A percentile compares a stretch with the other conserved stretches of the same genome.
These are phyloP conservation scores for Candida insectalens DNA, from an alignment of 805 yeast genomes.

Conservation along the genomic window DNA sequence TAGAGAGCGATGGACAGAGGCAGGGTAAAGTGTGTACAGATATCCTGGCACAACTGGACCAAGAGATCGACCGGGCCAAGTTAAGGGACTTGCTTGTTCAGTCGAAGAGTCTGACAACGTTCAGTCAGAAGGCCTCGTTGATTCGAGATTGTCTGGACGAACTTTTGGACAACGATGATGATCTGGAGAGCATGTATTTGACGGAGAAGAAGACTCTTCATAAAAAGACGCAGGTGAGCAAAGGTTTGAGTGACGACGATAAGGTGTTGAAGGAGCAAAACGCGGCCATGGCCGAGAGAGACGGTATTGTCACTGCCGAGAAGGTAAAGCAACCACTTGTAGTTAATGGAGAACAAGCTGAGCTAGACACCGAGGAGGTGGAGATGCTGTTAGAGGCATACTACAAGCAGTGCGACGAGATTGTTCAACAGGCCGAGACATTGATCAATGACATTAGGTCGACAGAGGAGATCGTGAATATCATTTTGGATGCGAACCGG, in stretches of 20 bases:
- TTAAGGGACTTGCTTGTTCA: slow-evolving; percentile 63
- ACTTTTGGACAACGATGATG: slow-evolving; percentile 78
- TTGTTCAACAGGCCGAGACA: slow-evolving; percentile 84
- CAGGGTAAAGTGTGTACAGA: slow-evolving; percentile 51
- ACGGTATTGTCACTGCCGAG: slow-evolving; percentile 2
- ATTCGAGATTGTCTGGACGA: slow-evolving; percentile 80
- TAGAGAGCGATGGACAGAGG: slow-evolving; percentile 65
- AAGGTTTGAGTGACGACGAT: not conserved
- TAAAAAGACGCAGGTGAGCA: slow-evolving; percentile 8
- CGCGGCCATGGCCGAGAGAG: not conserved
- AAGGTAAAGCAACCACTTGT: slow-evolving; percentile 2
- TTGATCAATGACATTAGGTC: slow-evolving; percentile 75
- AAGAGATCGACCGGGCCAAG: slow-evolving; percentile 66
- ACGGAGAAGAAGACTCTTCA: slow-evolving; percentile 29
- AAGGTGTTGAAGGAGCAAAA: not conserved
- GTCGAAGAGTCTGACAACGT: slow-evolving; percentile 61
- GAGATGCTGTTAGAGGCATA: slow-evolving; percentile 86
- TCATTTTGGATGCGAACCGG: slow-evolving; percentile 84
- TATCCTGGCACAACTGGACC: slow-evolving; percentile 64
- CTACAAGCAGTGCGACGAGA: slow-evolving; percentile 86
- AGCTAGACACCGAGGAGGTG: slow-evolving; percentile 46
- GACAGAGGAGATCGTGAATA: slow-evolving; percentile 88
- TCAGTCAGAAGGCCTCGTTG: slow-evolving; percentile 65
- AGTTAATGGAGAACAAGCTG: slow-evolving; percentile 6
- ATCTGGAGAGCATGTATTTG: slow-evolving; percentile 69